Conservation (phyloP, 768 basidiomycete species). For the Pleurotus cornucopiae region DNA sequence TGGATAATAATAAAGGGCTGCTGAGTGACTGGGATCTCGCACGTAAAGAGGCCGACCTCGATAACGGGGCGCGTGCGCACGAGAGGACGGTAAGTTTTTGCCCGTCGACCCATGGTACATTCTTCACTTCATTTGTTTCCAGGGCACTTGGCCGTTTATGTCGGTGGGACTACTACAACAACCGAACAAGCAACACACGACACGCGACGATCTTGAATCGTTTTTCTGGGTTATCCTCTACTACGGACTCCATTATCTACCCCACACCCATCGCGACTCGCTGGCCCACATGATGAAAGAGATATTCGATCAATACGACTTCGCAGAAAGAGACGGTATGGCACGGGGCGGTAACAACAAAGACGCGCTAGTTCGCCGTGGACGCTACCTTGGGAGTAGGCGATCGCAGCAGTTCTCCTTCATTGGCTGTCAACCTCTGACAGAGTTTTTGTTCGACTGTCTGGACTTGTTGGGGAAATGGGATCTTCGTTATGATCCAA, state of each 20-base stretch:
- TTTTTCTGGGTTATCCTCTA: conserved; percentile 20
- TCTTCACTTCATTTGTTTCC: not conserved
- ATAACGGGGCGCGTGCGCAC: not conserved
- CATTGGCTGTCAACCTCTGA: too few relatives aligned
- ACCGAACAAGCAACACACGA: conserved; percentile 13
- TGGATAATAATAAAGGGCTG: conserved; percentile 10
- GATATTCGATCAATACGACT: too few relatives aligned
- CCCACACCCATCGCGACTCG: conserved; percentile 6
- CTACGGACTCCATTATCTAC: conserved; percentile 9
- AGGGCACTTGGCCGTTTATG: conserved; percentile 32
- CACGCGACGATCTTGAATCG: conserved; percentile 28
- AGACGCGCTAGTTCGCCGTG: too few relatives aligned
- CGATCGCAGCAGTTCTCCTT: too few relatives aligned
- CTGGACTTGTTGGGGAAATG: too few relatives aligned
- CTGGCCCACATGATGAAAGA: too few relatives aligned
- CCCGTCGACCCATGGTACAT: not conserved
- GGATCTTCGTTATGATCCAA: too few relatives aligned
- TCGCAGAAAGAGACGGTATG: too few relatives aligned
- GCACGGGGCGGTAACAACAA: too few relatives aligned
- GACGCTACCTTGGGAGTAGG: too few relatives aligned
- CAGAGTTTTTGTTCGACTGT: too few relatives aligned
- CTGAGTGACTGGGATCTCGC: conserved; percentile 23
- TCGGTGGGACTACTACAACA: conserved; percentile 17
- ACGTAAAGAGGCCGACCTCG: not conserved
- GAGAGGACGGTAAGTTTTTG: conserved; percentile 14